Evolutionary conservation across 768 basidiomycete genomes (phyloP), one percentile per base, ranked within the genome.

Genomic region (Mycena olivaceomarginata): DNA sequence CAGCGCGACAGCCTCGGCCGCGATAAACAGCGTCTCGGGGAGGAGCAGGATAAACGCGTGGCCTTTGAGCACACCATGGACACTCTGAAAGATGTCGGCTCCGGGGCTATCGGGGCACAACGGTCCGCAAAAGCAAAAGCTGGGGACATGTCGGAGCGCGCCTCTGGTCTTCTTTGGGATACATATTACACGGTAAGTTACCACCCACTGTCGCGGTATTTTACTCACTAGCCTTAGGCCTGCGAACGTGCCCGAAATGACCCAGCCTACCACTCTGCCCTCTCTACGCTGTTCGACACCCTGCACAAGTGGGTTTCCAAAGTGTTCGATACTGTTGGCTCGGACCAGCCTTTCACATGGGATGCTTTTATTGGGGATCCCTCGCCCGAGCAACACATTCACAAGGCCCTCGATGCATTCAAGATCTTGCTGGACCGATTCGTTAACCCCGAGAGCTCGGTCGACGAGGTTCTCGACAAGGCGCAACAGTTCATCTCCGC

Each of bases 21-120:
- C 46, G 90, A 89, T 77, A 88, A 87, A 82, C 82, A 88, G 77
- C 84, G 89, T 0, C 80, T 89, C 1, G 89, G 92, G 71, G 86
- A 89, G 67, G 87, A 90, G 72, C 82, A 82, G 65, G 81, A 94
- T 45, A 75, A 85, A 2, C 90, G 90, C 81, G 87, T 86, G 12
- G 85, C 88, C 39, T 95, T 93, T 82, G 92, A 94, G 83, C 90
- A 90, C 75, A 88, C 91, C 0, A 93, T 95, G 91, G 94, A 94
- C 31, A 89, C 88, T 0, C 85, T 91, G 13, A 95, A 93, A 82
- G 88, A 84, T 8, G 87, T 85, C 0, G 94, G 94, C 16, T 90
- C 89, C 0, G 86, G 84, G 40, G 89, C 87, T 6, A 95, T 95
- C 43, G 92, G 90, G 4, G 86, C 85, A 0, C 85, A 85, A 4